Percentiles rank a stretch among this genome's conserved stretches.
Evolutionary conservation across 2,329 filamentous ascomycete species (phyloP).

Genomic region (Talaromyces atroroseus): DNA sequence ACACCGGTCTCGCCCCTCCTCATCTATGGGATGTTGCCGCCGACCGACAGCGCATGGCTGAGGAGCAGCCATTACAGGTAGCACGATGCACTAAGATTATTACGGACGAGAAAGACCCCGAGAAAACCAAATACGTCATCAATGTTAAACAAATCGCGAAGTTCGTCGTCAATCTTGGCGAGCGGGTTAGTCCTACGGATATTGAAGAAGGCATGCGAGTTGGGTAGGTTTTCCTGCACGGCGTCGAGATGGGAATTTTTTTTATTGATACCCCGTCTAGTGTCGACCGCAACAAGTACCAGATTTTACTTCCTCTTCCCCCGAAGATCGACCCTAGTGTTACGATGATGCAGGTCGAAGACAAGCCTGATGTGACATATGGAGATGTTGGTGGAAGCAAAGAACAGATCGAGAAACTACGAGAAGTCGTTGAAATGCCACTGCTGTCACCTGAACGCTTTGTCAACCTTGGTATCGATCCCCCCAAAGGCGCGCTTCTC

Average conservation of each 20-base stretch:
- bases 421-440: slow-evolving; percentile 98
- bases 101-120: slow-evolving; percentile 86
- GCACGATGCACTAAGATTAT: slow-evolving; percentile 99
- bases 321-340: slow-evolving; percentile 99
- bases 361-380: slow-evolving; percentile 98
- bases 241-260: not conserved
- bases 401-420: slow-evolving; percentile 97
- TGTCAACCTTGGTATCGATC: slow-evolving; percentile 97
- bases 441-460: slow-evolving; percentile 93
- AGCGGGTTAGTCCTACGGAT: slow-evolving; percentile 94
- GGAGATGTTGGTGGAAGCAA: slow-evolving; percentile 98
- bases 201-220: slow-evolving; percentile 99
- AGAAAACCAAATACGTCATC: slow-evolving; percentile 99
- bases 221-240: slow-evolving; percentile 50
- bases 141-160: slow-evolving; percentile 99
- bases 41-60: slow-evolving; percentile 95
- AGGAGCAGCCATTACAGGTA: slow-evolving; percentile 96
- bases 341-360: slow-evolving; percentile 99
- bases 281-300: slow-evolving; percentile 98
- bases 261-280: slow-evolving; percentile 29
- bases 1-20: slow-evolving; percentile 94
- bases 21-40: slow-evolving; percentile 98
- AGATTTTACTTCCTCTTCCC: slow-evolving; percentile 91
- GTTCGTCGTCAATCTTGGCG: slow-evolving; percentile 95
- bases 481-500: slow-evolving; percentile 91